Conservation (phyloP, 495 filamentous ascomycete species). For the Annulohypoxylon maeteangense region DNA sequence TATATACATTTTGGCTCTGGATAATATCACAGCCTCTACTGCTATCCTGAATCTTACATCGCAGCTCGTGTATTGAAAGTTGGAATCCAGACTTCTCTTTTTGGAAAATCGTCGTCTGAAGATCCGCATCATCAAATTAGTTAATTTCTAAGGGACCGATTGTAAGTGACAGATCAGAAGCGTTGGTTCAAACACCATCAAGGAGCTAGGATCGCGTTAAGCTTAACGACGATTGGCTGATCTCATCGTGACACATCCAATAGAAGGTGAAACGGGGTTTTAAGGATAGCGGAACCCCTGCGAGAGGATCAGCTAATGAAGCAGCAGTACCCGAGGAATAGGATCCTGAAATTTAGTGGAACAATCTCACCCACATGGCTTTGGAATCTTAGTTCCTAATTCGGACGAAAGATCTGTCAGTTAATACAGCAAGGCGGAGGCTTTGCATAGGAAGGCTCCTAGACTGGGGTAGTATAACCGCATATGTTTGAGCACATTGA, state of each 20-base stretch:
- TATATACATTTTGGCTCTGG: conserved; percentile 19
- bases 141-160: background rate
- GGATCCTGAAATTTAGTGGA: background rate
- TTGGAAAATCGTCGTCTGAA: conserved; percentile 19
- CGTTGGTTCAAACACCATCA: background rate
- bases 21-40: background rate
- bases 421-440: background rate
- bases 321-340: conserved; percentile 16
- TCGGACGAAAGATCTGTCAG: conserved; percentile 20
- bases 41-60: background rate
- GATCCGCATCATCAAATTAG: conserved; percentile 16
- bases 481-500: conserved; percentile 3
- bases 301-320: conserved; percentile 15
- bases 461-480: background rate
- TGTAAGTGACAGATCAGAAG: conserved; percentile 4
- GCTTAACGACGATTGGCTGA: conserved; percentile 6
- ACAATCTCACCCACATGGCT: conserved; percentile 1
- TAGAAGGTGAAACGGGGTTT: conserved; percentile 12
- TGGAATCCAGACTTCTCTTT: conserved; percentile 35
- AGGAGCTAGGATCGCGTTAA: background rate
- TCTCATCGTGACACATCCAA: background rate
- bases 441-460: background rate
- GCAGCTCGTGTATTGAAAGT: conserved; percentile 16
- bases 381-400: conserved; percentile 32
- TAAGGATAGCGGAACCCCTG: conserved; percentile 2